Base-by-base conservation (phyloP, 2,329 filamentous ascomycete genomes). In the Arthrobotrys pseudoclavata region DNA sequence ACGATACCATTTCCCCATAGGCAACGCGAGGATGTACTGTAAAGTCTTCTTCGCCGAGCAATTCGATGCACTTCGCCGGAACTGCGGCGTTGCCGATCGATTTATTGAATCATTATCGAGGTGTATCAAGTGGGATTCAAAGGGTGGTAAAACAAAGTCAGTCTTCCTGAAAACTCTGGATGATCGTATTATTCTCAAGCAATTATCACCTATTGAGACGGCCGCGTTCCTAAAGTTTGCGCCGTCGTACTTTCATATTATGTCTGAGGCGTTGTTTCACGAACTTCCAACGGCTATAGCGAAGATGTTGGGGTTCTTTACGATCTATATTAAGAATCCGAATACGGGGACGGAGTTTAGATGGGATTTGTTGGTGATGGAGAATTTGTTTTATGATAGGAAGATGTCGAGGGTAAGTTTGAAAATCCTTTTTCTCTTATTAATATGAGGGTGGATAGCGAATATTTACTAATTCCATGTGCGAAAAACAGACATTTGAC, bases 11-110 rank as follows among this genome's bases (percentile, higher is more conserved):
- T 99, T 98, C 84, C 91, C 91, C 29, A 94, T 97, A 83, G 94
- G 95, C 0, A 90, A 92, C n/a, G 95, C 96, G 2, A 93, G 92
- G 81, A 97, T 97, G 88, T 91, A 95, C 61, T 98, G 96, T 86
- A 99, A 99, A 84, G 96, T 99, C 55, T 98, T 99, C 84, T 99
- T 96, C 82, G 96, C 96, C 0, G 96, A 98, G 83, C 96, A 97
- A 79, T 99, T 99, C 81, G 96, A 99, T 84, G 96, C 96, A 2
- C 87, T 99, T 45, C 90, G 96, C 69, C 89, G 92, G 70, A 97
- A 97, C 84, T 98, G 95, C 80, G 95, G 95, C 15, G 92, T 97
- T 7, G 91, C 93, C 0, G 94, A 98, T 82, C 92, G 96, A 40
- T 97, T 99, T 80, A 90, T 98, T 26, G 96, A 99, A 83, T 97